Evolutionary conservation across 1,139 yeast genomes (phyloP).

Genomic region (Debaryomycetaceae sp.): DNA sequence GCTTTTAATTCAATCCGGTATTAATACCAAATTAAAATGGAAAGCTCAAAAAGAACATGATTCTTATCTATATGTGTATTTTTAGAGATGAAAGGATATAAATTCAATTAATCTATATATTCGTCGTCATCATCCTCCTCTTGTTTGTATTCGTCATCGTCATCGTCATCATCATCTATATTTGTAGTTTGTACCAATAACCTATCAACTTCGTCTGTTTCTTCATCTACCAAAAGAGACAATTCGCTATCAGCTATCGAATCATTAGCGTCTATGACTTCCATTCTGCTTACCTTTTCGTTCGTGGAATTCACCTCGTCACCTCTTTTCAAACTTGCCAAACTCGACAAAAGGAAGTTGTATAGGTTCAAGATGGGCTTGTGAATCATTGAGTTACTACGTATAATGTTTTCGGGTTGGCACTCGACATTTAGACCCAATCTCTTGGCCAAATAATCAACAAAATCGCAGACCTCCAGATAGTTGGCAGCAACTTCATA

Average conservation of each 20-base stretch:
- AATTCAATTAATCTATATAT: slow-evolving; percentile 9
- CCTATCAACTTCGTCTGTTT: slow-evolving; percentile 4
- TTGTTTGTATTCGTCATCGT: slow-evolving; percentile 15
- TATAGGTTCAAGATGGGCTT: slow-evolving; percentile 25
- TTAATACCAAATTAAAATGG: not conserved
- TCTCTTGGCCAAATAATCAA: slow-evolving; percentile 21
- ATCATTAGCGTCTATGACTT: slow-evolving; percentile 3
- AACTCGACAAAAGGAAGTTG: slow-evolving; percentile 21
- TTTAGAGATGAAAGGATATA: not conserved
- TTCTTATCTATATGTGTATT: not conserved
- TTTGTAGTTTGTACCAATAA: slow-evolving; percentile 8
- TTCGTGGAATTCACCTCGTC: not conserved
- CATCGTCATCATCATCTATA: slow-evolving; percentile 18
- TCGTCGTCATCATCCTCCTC: slow-evolving; percentile 13
- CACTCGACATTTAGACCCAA: slow-evolving; percentile 15
- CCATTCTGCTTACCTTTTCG: slow-evolving; percentile 12
- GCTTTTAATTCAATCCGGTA: slow-evolving; percentile 11
- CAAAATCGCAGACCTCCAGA: slow-evolving; percentile 29
- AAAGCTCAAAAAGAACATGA: not conserved
- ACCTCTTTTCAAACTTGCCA: slow-evolving; percentile 15
- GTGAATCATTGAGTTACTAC: slow-evolving; percentile 22
- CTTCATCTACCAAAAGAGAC: slow-evolving; percentile 9
- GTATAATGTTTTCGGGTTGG: slow-evolving; percentile 9
- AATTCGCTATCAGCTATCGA: slow-evolving; percentile 16
- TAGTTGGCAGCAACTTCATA: slow-evolving; percentile 43